phyloP scores from a whole-genome alignment of 768 basidiomycete genomes.

The Leccinum subtestaceum region DNA sequence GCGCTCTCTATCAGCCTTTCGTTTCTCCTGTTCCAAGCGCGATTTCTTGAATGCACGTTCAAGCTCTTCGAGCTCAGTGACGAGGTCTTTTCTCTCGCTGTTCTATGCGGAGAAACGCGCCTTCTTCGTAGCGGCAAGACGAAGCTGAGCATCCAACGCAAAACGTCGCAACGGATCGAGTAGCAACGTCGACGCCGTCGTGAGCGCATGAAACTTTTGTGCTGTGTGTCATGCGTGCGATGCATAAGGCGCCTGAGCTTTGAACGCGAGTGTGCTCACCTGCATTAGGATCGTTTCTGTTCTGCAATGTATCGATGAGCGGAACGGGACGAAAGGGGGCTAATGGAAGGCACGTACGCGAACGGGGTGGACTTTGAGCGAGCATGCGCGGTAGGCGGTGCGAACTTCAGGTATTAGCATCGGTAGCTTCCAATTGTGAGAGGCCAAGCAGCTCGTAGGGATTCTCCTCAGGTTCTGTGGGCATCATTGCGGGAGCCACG shows the following conservation, averaged over 20 bases:
- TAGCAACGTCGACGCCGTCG: constrained; percentile 74
- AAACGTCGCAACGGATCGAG: constrained; percentile 78
- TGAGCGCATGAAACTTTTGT: constrained; percentile 81
- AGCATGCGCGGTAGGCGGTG: constrained; percentile 75
- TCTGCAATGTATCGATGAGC: constrained; percentile 40
- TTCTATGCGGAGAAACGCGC: constrained; percentile 71
- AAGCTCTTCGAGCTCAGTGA: constrained; percentile 78
- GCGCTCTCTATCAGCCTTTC: constrained; percentile 50
- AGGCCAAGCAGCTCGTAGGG: constrained; percentile 73
- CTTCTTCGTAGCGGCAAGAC: constrained; percentile 62
- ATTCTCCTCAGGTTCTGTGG: constrained; percentile 55
- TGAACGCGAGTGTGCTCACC: constrained; percentile 34
- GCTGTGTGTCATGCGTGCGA: constrained; percentile 36
- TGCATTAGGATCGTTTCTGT: constrained; percentile 78
- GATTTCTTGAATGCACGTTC: constrained; percentile 80
- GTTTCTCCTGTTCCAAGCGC: constrained; percentile 56
- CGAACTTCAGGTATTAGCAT: constrained; percentile 59
- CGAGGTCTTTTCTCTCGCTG: constrained; percentile 66
- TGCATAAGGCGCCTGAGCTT: background rate
- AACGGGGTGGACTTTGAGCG: constrained; percentile 86
- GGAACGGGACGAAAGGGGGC: constrained; percentile 14
- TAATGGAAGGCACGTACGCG: constrained; percentile 48
- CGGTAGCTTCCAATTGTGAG: constrained; percentile 55
- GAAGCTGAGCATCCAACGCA: constrained; percentile 75
- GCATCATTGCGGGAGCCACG: constrained; percentile 24